phyloP scores from a whole-genome alignment of 2,329 filamentous ascomycete species.

The Colletotrichum sp. region DNA sequence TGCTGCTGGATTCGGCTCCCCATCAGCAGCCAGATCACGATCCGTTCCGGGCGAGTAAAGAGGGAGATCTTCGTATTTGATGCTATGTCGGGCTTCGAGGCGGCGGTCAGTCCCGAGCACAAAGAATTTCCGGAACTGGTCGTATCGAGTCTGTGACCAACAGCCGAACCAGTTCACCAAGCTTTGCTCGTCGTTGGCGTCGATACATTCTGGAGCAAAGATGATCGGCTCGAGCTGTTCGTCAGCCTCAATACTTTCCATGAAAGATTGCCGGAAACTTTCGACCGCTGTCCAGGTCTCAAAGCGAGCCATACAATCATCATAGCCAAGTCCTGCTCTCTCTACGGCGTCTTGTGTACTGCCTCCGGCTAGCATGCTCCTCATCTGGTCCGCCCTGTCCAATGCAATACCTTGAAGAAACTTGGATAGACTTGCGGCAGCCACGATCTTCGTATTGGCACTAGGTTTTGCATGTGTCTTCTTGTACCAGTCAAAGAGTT shows the following conservation, averaged over 20 bases:
- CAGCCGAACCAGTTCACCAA: constrained; percentile 68
- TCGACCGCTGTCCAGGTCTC: constrained; percentile 19
- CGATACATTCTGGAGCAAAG: constrained; percentile 52
- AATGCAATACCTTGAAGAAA: constrained; percentile 33
- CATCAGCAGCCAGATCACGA: constrained; percentile 15
- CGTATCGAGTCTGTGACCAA: constrained; percentile 57
- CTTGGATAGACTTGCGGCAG: constrained; percentile 31
- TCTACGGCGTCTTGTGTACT: background rate
- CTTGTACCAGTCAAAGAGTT: constrained; percentile 40
- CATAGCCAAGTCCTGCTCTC: background rate
- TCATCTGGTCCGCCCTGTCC: background rate
- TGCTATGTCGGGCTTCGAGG: background rate
- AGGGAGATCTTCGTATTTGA: constrained; percentile 6
- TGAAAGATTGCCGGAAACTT: constrained; percentile 4
- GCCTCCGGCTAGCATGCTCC: background rate
- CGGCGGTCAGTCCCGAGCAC: constrained; percentile 54
- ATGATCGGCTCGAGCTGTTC: constrained; percentile 45
- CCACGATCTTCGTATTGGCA: constrained; percentile 28
- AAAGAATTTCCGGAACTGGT: constrained; percentile 58
- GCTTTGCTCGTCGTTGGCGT: constrained; percentile 66
- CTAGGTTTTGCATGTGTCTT: background rate
- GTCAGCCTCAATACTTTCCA: constrained; percentile 34
- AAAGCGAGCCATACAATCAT: constrained; percentile 15
- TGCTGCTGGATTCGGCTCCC: background rate
- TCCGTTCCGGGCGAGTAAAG: background rate